phyloP scores from a whole-genome alignment of 305 asterid species.

The Fraxinus sp. region DNA sequence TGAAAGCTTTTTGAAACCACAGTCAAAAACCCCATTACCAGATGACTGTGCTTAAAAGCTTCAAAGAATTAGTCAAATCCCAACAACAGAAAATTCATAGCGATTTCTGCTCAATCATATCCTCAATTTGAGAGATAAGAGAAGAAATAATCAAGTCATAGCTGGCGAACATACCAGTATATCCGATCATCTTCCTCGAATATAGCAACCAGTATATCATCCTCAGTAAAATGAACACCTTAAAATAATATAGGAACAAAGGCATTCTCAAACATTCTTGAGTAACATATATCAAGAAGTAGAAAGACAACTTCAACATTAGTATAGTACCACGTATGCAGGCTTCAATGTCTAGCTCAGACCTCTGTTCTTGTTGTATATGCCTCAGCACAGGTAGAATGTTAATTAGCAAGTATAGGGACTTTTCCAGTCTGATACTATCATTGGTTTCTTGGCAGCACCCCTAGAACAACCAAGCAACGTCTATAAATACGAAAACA shows the following conservation, averaged over 20 bases:
- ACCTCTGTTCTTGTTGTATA: slow-evolving; percentile 57
- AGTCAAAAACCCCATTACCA: background rate
- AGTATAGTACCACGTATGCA: slow-evolving; percentile 46
- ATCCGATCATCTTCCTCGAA: slow-evolving; percentile 61
- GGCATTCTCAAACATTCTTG: slow-evolving; percentile 14
- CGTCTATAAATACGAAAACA: slow-evolving; percentile 1
- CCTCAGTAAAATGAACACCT: slow-evolving; percentile 60
- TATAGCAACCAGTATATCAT: slow-evolving; percentile 39
- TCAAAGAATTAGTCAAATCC: slow-evolving; percentile 8
- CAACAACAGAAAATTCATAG: background rate
- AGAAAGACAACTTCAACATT: background rate
- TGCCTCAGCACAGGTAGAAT: slow-evolving; percentile 58
- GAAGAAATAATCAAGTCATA: slow-evolving; percentile 15
- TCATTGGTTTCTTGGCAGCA: slow-evolving; percentile 38
- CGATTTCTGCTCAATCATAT: background rate
- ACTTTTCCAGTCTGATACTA: slow-evolving; percentile 40
- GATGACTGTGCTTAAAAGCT: background rate
- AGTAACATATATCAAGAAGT: slow-evolving; percentile 5
- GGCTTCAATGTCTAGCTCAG: slow-evolving; percentile 60
- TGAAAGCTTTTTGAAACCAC: background rate
- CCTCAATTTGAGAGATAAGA: slow-evolving; percentile 18
- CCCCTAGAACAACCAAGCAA: slow-evolving; percentile 32
- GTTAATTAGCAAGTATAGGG: slow-evolving; percentile 47
- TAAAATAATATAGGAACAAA: slow-evolving; percentile 25
- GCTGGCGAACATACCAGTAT: slow-evolving; percentile 53